Base-by-base conservation (phyloP, 1,284 basidiomycete species). In the Irpex lacteus region DNA sequence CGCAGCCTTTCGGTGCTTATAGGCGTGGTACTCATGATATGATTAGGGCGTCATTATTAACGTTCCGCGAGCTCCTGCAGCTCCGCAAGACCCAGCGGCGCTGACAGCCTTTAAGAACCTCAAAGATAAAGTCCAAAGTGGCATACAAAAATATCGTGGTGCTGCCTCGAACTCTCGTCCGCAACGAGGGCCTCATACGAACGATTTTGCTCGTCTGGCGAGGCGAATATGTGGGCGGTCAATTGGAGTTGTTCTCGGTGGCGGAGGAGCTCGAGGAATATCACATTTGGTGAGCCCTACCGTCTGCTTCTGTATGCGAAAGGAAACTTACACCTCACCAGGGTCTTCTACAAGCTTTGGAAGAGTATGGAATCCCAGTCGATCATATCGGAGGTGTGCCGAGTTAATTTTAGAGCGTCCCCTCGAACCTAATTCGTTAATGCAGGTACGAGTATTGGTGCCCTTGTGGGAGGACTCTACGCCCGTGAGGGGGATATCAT, bases 391-490 rank as follows among this genome's bases (percentile, higher is more conserved):
- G 89, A 62, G 94, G 91, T 81, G 75, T 63, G 82, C 65, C 11
- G 4, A 18, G 38, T 18, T n/a, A 49, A 40, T 19, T 44, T 34
- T 18, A 49, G 53, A 11, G 47, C 19, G 40, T 52, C 55, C 62
- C 32, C 9, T 47, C 62, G 55, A 66, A 59, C 62, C 61, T 60
- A 47, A 62, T 63, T 49, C 49, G 36, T 3, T 49, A 53, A 53
- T 60, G 13, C 79, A 86, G 87, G 95, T 55, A 91, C 94, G 11
- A 95, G 92, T 71, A 98, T 99, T 63, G 97, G 97, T 0, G 86
- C 92, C 3, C 89, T 98, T 64, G 90, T 99, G 55, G 97, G 96
- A n/a, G 98, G 96, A 0, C 79, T 99, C 32, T 99, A 98, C 77
- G 96, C 98, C 6, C 86, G 92, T 36, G 96, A 98, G 73, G 95